Percentiles rank a stretch among this genome's conserved stretches.
phyloP scores from a whole-genome alignment of 1,139 yeast species.

The Geotrichum bryndzae region DNA sequence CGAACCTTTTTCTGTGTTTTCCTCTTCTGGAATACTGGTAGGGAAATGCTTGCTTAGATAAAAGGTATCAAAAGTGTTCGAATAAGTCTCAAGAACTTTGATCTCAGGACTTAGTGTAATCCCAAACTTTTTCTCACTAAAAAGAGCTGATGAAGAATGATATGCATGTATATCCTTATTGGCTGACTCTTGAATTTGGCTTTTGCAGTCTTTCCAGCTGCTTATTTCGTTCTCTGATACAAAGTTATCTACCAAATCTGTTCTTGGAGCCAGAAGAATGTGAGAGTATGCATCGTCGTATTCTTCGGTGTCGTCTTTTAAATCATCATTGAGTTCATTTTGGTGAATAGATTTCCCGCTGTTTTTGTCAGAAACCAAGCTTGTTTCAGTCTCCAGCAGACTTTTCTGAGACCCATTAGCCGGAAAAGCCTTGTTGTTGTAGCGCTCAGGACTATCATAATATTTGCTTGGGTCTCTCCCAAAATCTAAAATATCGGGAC shows the following conservation, averaged over 20 bases:
- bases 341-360: slow-evolving; percentile 14
- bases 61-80: neutral
- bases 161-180: too few species aligned
- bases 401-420: neutral
- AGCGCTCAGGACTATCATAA: slow-evolving; percentile 14
- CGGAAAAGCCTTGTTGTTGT: neutral
- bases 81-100: neutral
- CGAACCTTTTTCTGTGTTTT: neutral
- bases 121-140: neutral
- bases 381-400: too few species aligned
- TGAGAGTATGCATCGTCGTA: neutral
- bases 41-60: neutral
- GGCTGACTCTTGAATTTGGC: neutral
- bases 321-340: neutral
- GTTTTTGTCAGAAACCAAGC: slow-evolving; percentile 2
- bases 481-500: neutral
- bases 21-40: neutral
- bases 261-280: neutral
- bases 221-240: neutral
- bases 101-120: neutral
- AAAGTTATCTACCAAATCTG: neutral
- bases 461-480: slow-evolving; percentile 7
- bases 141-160: neutral
- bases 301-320: neutral
- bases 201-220: neutral